Base-by-base conservation (phyloP, 2,329 filamentous ascomycete genomes). In the Penicillium sp. region DNA sequence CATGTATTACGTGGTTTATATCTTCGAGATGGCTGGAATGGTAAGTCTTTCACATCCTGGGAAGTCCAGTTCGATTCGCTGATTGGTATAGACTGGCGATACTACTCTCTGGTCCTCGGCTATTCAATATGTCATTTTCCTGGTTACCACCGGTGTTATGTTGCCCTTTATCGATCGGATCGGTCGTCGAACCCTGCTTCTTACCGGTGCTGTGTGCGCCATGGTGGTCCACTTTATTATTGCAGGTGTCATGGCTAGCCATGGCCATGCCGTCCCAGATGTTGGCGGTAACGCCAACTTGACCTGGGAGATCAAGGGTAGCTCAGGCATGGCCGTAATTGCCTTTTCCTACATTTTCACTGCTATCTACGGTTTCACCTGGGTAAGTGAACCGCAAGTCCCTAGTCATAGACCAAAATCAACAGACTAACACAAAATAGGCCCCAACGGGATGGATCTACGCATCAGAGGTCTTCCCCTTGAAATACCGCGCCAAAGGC, bases 401-500 rank as follows among this genome's bases (percentile, higher is more conserved):
- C 5, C 14, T 4, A 10, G 3, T 3, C 3, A 35, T 6, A 13
- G 11, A 8, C 10, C 7, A 24, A 22, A 11, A 35, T 3, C 3
- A 10, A 16, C 4, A 18, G 9, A 29, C 23, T 26, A 44, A 35
- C 16, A 8, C 2, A n/a, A 13, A 7, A 4, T 16, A 67, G 80
- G 79, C 77, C 0, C 79, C 80, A 0, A 71, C 77, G 0, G 77
- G 70, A 1, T 78, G 76, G 76, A 73, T 76, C 7, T 85, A 84
- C 55, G 77, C 75, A 0, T 75, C 80, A 0, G 81, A 85, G 59
- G 71, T 85, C n/a, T 84, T 79, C 66, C 81, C 82, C 0, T 73
- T 82, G 6, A 76, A 79, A 28, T 76, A 84, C n/a, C 78, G 82
- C 44, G 81, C 80, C 43, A 84, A 83, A 63, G 82, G 79, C 1